Percentiles rank a stretch among this genome's conserved stretches.
These are phyloP conservation scores for Backusella liffmaniae DNA, from an alignment of 192 early-diverging fungal genomes.

Conservation along the genomic window DNA sequence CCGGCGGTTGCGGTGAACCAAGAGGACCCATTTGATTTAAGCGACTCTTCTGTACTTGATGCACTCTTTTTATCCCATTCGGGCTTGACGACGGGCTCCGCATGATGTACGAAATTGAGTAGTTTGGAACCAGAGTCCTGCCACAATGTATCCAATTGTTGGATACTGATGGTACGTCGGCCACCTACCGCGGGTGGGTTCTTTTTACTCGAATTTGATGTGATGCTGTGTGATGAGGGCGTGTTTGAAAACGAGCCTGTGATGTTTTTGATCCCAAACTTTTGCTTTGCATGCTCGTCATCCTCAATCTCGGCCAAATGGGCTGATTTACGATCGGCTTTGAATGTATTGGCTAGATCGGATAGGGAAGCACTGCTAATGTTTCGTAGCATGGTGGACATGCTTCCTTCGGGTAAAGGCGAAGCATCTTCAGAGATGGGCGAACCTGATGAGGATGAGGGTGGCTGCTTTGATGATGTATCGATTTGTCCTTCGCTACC, in stretches of 20 bases:
- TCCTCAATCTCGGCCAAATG: background rate
- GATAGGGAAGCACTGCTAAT: constrained; percentile 8
- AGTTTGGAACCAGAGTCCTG: constrained; percentile 30
- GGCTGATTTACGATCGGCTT: constrained; percentile 6
- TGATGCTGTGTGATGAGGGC: constrained; percentile 1
- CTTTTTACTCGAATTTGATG: background rate
- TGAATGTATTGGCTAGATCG: background rate
- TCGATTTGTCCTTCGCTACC: constrained; percentile 23
- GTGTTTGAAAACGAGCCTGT: constrained; percentile 14
- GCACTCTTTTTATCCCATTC: constrained; percentile 27
- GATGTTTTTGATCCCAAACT: constrained; percentile 28
- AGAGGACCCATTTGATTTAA: constrained; percentile 34
- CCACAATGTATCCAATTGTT: constrained; percentile 25
- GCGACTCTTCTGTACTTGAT: constrained; percentile 18
- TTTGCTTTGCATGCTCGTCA: background rate
- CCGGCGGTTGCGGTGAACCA: background rate
- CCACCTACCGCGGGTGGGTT: background rate
- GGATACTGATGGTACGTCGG: constrained; percentile 27
- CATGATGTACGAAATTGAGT: constrained; percentile 27
- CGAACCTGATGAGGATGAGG: background rate
- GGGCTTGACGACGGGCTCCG: background rate
- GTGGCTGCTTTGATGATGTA: background rate
- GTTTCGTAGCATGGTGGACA: constrained; percentile 4
- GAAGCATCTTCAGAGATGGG: background rate
- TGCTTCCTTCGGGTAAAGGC: background rate